phyloP scores from a whole-genome alignment of 2,329 filamentous ascomycete genomes.

The Neofusicoccum kwambonambiense region DNA sequence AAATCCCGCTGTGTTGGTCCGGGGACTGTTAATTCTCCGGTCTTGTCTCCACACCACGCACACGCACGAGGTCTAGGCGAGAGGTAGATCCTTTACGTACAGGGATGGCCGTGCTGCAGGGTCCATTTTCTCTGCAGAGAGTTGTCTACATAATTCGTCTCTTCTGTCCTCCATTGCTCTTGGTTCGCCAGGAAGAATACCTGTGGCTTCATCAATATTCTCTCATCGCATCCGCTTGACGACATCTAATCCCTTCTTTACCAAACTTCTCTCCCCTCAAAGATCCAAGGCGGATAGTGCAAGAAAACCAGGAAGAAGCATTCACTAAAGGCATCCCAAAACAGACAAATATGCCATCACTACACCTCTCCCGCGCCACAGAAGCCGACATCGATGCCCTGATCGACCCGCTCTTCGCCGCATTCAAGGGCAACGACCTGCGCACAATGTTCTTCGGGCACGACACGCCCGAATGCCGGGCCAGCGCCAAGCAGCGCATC shows the following conservation, averaged over 20 bases:
- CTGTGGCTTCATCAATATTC: too few species aligned
- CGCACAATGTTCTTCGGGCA: constrained; percentile 13
- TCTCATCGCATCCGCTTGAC: too few species aligned
- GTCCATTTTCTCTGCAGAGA: not conserved
- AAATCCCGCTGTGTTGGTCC: not conserved
- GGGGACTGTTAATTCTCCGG: not conserved
- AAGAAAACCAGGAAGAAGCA: not conserved
- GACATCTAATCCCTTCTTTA: too few species aligned
- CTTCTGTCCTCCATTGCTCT: not conserved
- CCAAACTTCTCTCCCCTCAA: too few species aligned
- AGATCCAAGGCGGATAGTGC: not conserved
- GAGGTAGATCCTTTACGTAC: not conserved
- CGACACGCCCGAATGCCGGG: not conserved
- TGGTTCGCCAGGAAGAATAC: too few species aligned
- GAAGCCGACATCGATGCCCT: not conserved
- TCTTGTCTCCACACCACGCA: not conserved
- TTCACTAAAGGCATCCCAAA: not conserved
- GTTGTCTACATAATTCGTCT: not conserved
- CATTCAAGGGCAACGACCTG: constrained; percentile 6
- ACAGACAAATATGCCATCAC: not conserved
- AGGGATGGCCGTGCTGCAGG: not conserved
- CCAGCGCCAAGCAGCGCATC: not conserved
- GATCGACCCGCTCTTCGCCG: not conserved
- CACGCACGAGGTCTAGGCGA: not conserved
- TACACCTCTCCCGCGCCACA: constrained; percentile 4